Conservation (phyloP, 139 green algal genomes). For the Picochlorum sp. region DNA sequence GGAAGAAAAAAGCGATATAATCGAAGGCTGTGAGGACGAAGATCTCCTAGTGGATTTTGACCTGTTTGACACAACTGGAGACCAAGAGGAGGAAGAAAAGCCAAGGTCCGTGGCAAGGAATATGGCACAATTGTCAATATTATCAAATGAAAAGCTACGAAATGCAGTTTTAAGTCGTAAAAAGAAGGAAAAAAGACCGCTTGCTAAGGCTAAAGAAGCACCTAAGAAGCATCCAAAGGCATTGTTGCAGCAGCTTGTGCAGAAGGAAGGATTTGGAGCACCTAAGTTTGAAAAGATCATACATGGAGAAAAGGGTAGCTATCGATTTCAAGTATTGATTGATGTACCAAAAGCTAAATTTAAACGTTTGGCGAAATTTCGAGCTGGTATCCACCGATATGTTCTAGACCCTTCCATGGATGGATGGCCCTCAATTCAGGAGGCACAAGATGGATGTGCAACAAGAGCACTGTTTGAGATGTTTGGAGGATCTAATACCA, state of each 20-base stretch:
- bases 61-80: constrained; percentile 30
- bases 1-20: background rate
- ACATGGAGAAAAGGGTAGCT: constrained; percentile 25
- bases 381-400: constrained; percentile 9
- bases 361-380: background rate
- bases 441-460: constrained; percentile 78
- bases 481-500: background rate
- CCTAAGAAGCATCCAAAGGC: constrained; percentile 51
- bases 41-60: constrained; percentile 15
- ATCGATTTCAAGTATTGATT: constrained; percentile 31
- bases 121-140: constrained; percentile 7
- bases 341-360: constrained; percentile 1
- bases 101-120: background rate
- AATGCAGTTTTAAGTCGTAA: background rate
- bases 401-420: constrained; percentile 36
- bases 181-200: constrained; percentile 14
- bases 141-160: background rate
- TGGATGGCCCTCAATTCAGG: constrained; percentile 50
- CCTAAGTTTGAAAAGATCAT: constrained; percentile 57
- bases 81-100: background rate
- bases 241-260: constrained; percentile 76
- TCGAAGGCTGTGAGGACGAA: background rate
- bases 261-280: constrained; percentile 39
- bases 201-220: background rate
- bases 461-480: constrained; percentile 40